Evolutionary conservation across 2,329 filamentous ascomycete genomes (phyloP), one percentile per base, ranked within the genome.

Genomic region (Cercospora sp.): DNA sequence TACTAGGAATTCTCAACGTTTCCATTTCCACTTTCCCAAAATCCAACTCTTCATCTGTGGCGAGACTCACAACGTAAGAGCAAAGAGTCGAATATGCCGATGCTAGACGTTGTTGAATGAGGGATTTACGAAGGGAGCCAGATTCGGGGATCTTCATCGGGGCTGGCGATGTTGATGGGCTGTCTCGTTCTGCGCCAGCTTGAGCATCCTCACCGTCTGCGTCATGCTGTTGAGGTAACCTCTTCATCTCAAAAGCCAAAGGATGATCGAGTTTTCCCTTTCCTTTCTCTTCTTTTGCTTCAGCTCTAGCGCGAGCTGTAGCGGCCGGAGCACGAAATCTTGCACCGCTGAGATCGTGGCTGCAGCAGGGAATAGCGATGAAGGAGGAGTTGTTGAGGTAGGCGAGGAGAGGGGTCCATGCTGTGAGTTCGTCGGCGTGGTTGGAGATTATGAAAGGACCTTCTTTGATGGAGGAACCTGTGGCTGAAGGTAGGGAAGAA

Each of bases 401-500:
- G 0, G 92, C 94, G 49, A 99, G 87, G 18, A 98, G 86, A 0
- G 95, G 95, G 0, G 95, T 98, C 95, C 95, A 99, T 0, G 92
- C 88, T 0, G 95, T 99, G 13, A 99, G 86, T 81, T 99, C 94
- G 77, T 99, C 95, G 10, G 94, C 94, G 79, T 99, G 95, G 77
- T 99, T 99, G 60, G 93, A 97, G 71, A 99, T 91, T 74, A 99
- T 93, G 79, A 99, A 99, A 0, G 93, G 96, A 30, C 88, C 88
- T 59, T 21, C 18, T 21, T 21, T 21, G 18, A 21, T 21, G 18
- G 18, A 21, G 18, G 18, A 21, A 21, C 18, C 18, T 21, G 18
- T 21, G 18, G 18, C 18, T 21, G 18, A 21, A 21, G 18, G 18
- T 21, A 21, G 18, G 18, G 18, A 21, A 21, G 18, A 21, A 21